phyloP scores from a whole-genome alignment of 2,329 filamentous ascomycete species.

The Aspergillus proliferans region DNA sequence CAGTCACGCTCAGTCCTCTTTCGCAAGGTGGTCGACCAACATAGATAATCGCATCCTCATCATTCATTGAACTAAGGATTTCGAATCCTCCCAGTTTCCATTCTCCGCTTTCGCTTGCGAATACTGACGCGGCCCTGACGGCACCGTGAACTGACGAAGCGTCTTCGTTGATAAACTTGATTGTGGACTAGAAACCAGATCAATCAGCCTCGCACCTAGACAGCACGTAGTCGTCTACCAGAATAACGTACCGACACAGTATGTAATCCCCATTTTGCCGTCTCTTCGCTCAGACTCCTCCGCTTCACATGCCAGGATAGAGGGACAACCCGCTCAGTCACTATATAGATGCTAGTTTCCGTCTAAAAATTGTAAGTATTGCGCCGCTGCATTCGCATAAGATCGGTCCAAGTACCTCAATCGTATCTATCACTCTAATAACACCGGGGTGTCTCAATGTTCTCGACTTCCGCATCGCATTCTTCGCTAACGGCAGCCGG shows the following conservation, averaged over 20 bases:
- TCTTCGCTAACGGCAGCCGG: constrained; percentile 78
- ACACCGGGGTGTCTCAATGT: constrained; percentile 92
- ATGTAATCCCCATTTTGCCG: constrained; percentile 92
- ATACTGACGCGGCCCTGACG: constrained; percentile 78
- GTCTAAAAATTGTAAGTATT: constrained; percentile 52
- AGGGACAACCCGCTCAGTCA: constrained; percentile 82
- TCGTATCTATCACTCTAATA: constrained; percentile 86
- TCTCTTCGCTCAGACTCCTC: constrained; percentile 82
- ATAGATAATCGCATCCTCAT: constrained; percentile 90
- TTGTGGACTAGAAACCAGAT: constrained; percentile 57
- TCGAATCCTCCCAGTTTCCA: constrained; percentile 97
- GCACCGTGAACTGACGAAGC: constrained; percentile 86
- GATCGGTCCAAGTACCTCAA: constrained; percentile 60
- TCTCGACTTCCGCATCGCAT: constrained; percentile 87
- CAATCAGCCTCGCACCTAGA: not conserved
- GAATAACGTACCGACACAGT: constrained; percentile 62
- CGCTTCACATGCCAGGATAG: constrained; percentile 85
- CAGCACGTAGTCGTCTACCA: not conserved
- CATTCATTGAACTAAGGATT: constrained; percentile 87
- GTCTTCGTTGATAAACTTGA: constrained; percentile 95
- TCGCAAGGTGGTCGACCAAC: constrained; percentile 37
- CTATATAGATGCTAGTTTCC: constrained; percentile 91
- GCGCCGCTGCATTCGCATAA: not conserved
- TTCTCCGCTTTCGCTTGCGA: constrained; percentile 91
- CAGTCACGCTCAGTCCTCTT: constrained; percentile 9